Conservation (phyloP, 148 eudicot genomes). For the Chenopodium album region DNA sequence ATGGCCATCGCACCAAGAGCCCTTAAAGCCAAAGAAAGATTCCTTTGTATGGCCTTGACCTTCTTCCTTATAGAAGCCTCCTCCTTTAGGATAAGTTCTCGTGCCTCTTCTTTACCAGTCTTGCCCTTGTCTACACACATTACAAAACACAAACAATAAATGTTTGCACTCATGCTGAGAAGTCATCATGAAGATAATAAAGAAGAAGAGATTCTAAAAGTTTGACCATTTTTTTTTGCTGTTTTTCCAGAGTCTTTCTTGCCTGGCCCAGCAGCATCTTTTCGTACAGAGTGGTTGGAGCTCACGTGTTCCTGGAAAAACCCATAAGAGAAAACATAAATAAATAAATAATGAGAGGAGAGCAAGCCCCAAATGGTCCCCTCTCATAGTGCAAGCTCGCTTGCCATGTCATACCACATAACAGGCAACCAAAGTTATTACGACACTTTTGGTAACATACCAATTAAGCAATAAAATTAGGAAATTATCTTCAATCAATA, state of each 20-base stretch:
- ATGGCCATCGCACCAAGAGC: constrained; percentile 88
- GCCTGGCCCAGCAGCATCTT: constrained; percentile 50
- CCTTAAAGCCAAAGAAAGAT: constrained; percentile 63
- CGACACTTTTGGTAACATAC: no score
- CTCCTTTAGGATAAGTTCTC: constrained; percentile 79
- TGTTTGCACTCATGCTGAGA: constrained; percentile 13
- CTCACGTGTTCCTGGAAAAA: constrained; percentile 52
- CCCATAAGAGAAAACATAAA: constrained; percentile 6
- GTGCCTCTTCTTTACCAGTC: constrained; percentile 97
- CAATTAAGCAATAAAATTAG: no score
- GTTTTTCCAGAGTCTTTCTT: constrained; percentile 66
- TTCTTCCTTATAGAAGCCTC: constrained; percentile 66
- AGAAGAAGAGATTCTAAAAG: neutral
- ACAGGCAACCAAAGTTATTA: no score
- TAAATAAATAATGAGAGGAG: no score
- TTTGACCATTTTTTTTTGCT: constrained; percentile 60
- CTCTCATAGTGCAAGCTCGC: no score
- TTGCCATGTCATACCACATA: no score
- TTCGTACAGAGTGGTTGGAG: constrained; percentile 58
- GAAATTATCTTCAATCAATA: no score
- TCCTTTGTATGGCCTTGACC: constrained; percentile 63
- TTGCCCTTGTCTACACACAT: constrained; percentile 73
- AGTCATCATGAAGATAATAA: neutral
- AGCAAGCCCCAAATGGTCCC: no score
- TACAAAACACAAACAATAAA: constrained; percentile 16